phyloP scores from a whole-genome alignment of 306 rosid genomes.

The Castanea crenata region DNA sequence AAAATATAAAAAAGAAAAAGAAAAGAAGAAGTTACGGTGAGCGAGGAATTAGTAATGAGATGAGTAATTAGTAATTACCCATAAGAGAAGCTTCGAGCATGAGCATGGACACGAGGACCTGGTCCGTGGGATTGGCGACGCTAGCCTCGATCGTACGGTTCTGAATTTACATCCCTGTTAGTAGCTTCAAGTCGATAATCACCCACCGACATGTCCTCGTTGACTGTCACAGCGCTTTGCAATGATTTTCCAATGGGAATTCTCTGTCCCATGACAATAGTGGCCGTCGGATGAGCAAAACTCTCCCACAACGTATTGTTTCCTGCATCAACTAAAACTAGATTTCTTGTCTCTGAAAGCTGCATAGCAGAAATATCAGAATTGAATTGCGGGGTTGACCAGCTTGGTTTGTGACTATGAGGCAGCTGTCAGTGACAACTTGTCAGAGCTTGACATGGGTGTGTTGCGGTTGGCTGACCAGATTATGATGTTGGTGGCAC shows the following conservation, averaged over 20 bases:
- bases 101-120: constrained; percentile 78
- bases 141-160: constrained; percentile 61
- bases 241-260: constrained; percentile 48
- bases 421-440: constrained; percentile 57
- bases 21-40: background rate
- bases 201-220: constrained; percentile 53
- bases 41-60: background rate
- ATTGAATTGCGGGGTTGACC: too few relatives aligned
- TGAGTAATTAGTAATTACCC: constrained; percentile 46
- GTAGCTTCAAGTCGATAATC: constrained; percentile 36
- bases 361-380: too few relatives aligned
- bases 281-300: constrained; percentile 72
- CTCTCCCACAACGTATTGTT: constrained; percentile 86
- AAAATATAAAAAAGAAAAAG: background rate
- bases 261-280: constrained; percentile 65
- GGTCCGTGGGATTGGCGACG: constrained; percentile 70
- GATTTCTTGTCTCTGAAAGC: too few relatives aligned
- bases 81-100: constrained; percentile 90
- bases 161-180: constrained; percentile 66
- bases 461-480: constrained; percentile 76
- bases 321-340: constrained; percentile 47
- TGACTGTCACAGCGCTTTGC: constrained; percentile 35
- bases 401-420: constrained; percentile 20
- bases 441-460: constrained; percentile 52
- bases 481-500: constrained; percentile 47